Percentiles rank a stretch among this genome's conserved stretches.
Conservation (phyloP, 441 rosid species). For the Sinapis alba region DNA sequence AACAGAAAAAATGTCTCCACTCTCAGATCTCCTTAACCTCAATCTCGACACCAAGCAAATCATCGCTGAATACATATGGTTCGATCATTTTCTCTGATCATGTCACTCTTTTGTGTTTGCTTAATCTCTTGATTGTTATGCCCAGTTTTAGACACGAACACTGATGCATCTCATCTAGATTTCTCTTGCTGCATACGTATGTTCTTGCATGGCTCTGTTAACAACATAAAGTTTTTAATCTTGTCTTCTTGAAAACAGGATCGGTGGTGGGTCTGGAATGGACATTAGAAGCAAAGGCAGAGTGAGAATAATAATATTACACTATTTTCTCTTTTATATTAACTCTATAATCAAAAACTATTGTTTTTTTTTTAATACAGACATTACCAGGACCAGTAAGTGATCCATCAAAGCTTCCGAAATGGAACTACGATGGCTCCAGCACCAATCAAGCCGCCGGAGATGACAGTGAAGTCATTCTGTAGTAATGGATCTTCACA, state of each 20-base stretch:
- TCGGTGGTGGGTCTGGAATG: slow-evolving; percentile 88
- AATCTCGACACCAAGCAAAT: slow-evolving; percentile 69
- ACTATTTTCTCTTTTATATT: not conserved
- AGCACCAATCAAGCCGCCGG: slow-evolving; percentile 98
- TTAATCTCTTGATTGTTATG: not conserved
- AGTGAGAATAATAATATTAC: slow-evolving; percentile 41
- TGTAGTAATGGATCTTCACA: slow-evolving; percentile 56
- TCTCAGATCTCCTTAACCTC: slow-evolving; percentile 64
- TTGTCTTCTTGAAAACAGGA: slow-evolving; percentile 56
- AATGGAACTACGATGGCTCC: slow-evolving; percentile 97
- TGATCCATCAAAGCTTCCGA: slow-evolving; percentile 91
- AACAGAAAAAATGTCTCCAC: slow-evolving; percentile 22
- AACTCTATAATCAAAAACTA: not conserved
- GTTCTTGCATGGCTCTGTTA: slow-evolving; percentile 23
- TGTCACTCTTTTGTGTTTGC: not conserved
- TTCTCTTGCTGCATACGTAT: not conserved
- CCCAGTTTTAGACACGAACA: not conserved
- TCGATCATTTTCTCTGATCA: slow-evolving; percentile 5
- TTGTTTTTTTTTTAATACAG: slow-evolving; percentile 28
- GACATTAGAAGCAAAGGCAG: slow-evolving; percentile 91
- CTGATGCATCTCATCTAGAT: slow-evolving; percentile 8
- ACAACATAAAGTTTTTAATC: not conserved
- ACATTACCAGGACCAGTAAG: slow-evolving; percentile 77
- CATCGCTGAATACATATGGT: slow-evolving; percentile 97
- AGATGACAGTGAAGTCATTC: slow-evolving; percentile 97